A percentile compares a stretch with the other conserved stretches of the same genome.
Evolutionary conservation across 768 basidiomycete genomes (phyloP).

Genomic region (Naganishia antarctica): DNA sequence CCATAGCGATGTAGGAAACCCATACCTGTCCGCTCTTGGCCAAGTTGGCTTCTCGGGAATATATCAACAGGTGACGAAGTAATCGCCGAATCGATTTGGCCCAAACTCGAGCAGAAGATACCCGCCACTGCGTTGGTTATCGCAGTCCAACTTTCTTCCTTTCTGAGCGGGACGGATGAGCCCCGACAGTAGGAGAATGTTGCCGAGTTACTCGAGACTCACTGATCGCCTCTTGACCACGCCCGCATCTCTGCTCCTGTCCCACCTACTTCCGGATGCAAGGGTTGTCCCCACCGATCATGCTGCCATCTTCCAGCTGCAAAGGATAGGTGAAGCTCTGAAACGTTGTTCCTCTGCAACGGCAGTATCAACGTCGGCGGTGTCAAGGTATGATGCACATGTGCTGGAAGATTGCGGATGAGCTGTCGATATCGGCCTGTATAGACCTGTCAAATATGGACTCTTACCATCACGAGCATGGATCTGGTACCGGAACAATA

Average conservation of each 20-base stretch:
- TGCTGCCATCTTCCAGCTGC: conserved; percentile 93
- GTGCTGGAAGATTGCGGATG: neutral
- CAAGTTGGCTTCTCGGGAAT: conserved; percentile 54
- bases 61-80: conserved; percentile 60
- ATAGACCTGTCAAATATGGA: conserved; percentile 35
- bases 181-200: conserved; percentile 1
- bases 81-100: conserved; percentile 53
- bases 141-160: conserved; percentile 74
- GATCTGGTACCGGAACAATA: conserved; percentile 75
- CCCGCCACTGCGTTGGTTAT: conserved; percentile 86
- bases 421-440: neutral
- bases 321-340: conserved; percentile 80
- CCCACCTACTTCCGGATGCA: conserved; percentile 63
- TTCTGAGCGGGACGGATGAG: conserved; percentile 52
- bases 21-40: conserved; percentile 58
- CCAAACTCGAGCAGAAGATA: conserved; percentile 88
- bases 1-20: neutral
- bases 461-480: conserved; percentile 29
- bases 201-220: neutral
- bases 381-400: conserved; percentile 71
- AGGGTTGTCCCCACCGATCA: conserved; percentile 73
- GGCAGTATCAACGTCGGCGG: conserved; percentile 83
- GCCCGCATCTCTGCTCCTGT: conserved; percentile 86
- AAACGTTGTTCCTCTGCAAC: conserved; percentile 73
- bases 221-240: conserved; percentile 68